Conservation (phyloP, 768 basidiomycete species). For the Naganishia antarctica region DNA sequence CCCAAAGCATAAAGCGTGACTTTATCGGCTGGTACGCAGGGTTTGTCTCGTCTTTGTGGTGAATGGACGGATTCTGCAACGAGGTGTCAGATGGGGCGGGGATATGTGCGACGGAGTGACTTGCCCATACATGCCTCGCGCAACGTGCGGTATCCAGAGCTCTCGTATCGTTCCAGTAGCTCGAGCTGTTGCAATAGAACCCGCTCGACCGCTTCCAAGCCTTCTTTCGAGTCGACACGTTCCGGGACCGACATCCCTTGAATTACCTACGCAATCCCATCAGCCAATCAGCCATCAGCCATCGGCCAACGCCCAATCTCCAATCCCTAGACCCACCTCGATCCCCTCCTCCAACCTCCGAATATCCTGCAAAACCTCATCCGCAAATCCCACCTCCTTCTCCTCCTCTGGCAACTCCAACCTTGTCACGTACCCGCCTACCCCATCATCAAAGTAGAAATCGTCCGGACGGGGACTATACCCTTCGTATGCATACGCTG, state of each 20-base stretch:
- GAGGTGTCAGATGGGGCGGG: too few relatives aligned
- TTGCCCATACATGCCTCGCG: slow-evolving; percentile 15
- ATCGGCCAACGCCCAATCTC: not conserved
- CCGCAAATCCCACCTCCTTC: not conserved
- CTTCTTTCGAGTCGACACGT: too few relatives aligned
- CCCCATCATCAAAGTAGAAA: slow-evolving; percentile 11
- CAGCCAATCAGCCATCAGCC: not conserved
- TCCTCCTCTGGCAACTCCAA: slow-evolving; percentile 6
- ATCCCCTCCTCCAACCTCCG: not conserved
- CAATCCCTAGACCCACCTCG: not conserved
- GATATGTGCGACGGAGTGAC: not conserved
- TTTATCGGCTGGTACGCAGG: slow-evolving; percentile 11
- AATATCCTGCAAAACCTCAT: slow-evolving; percentile 1
- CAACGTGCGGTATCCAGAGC: not conserved
- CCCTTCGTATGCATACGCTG: not conserved
- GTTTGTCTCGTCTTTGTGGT: not conserved
- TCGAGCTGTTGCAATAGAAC: not conserved
- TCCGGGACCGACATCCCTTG: not conserved
- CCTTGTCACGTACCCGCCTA: not conserved
- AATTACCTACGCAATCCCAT: not conserved
- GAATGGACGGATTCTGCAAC: slow-evolving; percentile 1
- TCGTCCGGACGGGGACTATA: slow-evolving; percentile 11
- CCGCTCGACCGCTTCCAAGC: not conserved
- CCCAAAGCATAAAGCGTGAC: slow-evolving; percentile 12
- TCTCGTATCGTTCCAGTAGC: not conserved